phyloP scores from a whole-genome alignment of 2,329 filamentous ascomycete genomes.

The Fusarium sp. region DNA sequence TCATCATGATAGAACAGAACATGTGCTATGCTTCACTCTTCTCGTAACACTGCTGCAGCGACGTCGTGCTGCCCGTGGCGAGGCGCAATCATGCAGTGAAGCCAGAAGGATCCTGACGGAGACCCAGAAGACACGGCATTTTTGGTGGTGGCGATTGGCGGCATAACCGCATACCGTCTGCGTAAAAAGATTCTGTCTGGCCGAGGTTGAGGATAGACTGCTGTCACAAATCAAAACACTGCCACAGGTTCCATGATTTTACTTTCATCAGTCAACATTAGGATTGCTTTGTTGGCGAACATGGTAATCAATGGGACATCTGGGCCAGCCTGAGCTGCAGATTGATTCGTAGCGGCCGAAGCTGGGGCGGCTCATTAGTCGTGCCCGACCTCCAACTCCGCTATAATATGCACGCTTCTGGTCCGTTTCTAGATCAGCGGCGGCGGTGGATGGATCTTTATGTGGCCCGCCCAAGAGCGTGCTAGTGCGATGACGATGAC shows the following conservation, averaged over 20 bases:
- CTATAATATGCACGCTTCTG: slow-evolving; percentile 43
- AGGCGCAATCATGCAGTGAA: slow-evolving; percentile 9
- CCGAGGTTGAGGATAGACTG: slow-evolving; percentile 10
- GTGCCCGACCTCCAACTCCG: slow-evolving; percentile 34
- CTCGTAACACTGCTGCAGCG: not conserved
- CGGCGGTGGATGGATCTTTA: slow-evolving; percentile 39
- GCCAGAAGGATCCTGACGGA: slow-evolving; percentile 4
- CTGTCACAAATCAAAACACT: slow-evolving; percentile 18
- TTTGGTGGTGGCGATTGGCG: slow-evolving; percentile 14
- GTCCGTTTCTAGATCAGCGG: slow-evolving; percentile 46
- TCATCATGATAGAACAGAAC: not conserved
- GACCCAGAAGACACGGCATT: not conserved
- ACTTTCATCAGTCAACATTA: slow-evolving; percentile 11
- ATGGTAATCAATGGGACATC: not conserved
- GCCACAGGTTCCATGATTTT: slow-evolving; percentile 23
- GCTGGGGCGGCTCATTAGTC: slow-evolving; percentile 43
- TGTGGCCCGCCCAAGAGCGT: slow-evolving; percentile 21
- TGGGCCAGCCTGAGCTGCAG: slow-evolving; percentile 34
- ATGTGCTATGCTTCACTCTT: not conserved
- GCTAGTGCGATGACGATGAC: slow-evolving; percentile 29
- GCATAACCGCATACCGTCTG: slow-evolving; percentile 1
- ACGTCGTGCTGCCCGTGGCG: slow-evolving; percentile 12
- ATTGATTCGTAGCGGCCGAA: slow-evolving; percentile 41
- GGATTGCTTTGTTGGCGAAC: slow-evolving; percentile 15
- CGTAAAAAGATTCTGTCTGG: not conserved